phyloP scores from a whole-genome alignment of 2,329 filamentous ascomycete genomes.

The Verticillium alfalfae region DNA sequence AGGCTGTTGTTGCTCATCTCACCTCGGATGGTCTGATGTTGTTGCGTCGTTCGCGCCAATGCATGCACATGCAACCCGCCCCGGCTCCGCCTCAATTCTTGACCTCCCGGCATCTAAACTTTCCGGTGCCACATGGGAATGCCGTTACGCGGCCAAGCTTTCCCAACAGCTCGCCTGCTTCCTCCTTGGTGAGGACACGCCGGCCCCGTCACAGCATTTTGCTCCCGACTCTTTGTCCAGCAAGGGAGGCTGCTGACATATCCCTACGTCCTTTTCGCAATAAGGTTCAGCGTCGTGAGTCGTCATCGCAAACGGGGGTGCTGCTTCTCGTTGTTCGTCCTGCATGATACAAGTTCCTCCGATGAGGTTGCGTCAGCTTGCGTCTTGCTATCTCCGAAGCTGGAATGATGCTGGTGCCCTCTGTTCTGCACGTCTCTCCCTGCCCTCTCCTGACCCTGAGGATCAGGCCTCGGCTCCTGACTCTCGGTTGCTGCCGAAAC shows the following conservation, averaged over 20 bases:
- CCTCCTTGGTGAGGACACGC: background rate
- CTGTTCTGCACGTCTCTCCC: slow-evolving; percentile 18
- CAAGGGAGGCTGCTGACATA: background rate
- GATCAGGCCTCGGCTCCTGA: slow-evolving; percentile 40
- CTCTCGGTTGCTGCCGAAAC: slow-evolving; percentile 28
- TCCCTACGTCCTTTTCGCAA: background rate
- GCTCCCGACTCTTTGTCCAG: background rate
- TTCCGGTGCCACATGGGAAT: background rate
- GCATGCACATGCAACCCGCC: background rate
- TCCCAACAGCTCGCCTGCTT: background rate
- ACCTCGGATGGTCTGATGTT: background rate
- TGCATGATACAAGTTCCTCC: too few species aligned
- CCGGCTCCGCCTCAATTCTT: background rate
- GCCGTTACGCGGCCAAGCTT: background rate
- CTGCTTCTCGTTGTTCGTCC: slow-evolving; percentile 13
- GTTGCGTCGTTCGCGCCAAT: background rate
- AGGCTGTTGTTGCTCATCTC: background rate
- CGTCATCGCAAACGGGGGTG: slow-evolving; percentile 24
- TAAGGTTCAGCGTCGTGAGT: background rate
- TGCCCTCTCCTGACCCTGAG: slow-evolving; percentile 34
- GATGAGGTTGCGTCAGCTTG: too few species aligned
- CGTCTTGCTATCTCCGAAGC: too few species aligned
- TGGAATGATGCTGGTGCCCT: too few species aligned
- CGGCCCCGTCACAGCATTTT: background rate
- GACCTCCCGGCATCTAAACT: background rate